These are phyloP conservation scores for Neonectria magnoliae DNA, from an alignment of 2,329 filamentous ascomycete genomes.

Conservation along the genomic window DNA sequence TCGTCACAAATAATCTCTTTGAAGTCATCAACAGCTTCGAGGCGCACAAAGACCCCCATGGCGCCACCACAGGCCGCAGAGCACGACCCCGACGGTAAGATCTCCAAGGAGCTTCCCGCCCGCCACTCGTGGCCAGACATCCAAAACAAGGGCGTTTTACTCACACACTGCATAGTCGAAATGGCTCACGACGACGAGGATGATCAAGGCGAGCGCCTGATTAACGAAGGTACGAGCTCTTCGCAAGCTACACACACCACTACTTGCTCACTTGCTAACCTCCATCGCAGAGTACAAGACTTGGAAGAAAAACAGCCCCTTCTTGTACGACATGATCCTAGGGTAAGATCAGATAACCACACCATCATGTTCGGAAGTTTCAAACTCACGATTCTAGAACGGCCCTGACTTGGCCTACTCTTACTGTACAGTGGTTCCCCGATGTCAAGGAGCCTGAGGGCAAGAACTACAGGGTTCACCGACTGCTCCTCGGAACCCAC, in stretches of 20 bases:
- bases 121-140: not conserved
- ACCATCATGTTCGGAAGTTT: not conserved
- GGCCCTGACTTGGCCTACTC: conserved; percentile 94
- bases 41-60: conserved; percentile 39
- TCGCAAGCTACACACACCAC: not conserved
- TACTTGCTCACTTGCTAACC: conserved; percentile 27
- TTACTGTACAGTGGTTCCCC: conserved; percentile 98
- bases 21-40: not conserved
- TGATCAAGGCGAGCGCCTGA: conserved; percentile 82
- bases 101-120: conserved; percentile 12
- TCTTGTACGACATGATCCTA: conserved; percentile 97
- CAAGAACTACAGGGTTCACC: conserved; percentile 88
- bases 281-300: conserved; percentile 87
- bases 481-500: conserved; percentile 92
- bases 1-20: not conserved
- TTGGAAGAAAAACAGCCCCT: conserved; percentile 99
- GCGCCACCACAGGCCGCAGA: conserved; percentile 49
- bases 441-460: conserved; percentile 89
- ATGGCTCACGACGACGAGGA: conserved; percentile 73
- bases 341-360: conserved; percentile 60
- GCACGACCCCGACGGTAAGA: conserved; percentile 51
- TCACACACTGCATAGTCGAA: conserved; percentile 43
- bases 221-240: conserved; percentile 80
- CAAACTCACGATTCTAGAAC: conserved; percentile 61
- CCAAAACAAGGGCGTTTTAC: conserved; percentile 17